A percentile compares a stretch with the other conserved stretches of the same genome.
Evolutionary conservation across 495 filamentous ascomycete species (phyloP).

Genomic region (Penicillium daleae): DNA sequence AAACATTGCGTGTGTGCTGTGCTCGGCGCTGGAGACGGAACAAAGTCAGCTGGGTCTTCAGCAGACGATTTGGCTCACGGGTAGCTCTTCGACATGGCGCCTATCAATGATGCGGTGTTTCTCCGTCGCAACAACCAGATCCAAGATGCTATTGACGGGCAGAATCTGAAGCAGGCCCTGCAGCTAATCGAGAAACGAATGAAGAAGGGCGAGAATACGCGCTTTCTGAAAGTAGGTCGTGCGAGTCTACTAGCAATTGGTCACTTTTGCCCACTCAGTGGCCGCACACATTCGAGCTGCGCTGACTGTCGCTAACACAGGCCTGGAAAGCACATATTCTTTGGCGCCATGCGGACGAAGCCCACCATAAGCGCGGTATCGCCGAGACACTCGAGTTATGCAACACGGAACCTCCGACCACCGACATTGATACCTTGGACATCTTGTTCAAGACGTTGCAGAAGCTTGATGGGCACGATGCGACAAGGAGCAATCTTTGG

Average conservation of each 20-base stretch:
- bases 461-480: conserved; percentile 38
- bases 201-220: conserved; percentile 61
- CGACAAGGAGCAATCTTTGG: conserved; percentile 51
- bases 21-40: conserved; percentile 35
- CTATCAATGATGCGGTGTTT: conserved; percentile 48
- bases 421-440: conserved; percentile 55
- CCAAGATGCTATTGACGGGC: conserved; percentile 59
- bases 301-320: conserved; percentile 29
- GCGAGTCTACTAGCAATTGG: neutral
- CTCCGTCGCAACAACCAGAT: conserved; percentile 62
- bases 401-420: conserved; percentile 51
- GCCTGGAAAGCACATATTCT: conserved; percentile 59
- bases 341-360: conserved; percentile 46
- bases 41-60: neutral
- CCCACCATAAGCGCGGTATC: conserved; percentile 46
- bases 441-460: conserved; percentile 44
- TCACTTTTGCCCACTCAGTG: no score
- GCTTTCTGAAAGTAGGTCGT: conserved; percentile 42
- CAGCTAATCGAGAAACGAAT: conserved; percentile 62
- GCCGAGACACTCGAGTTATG: conserved; percentile 53
- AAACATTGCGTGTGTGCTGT: conserved; percentile 30
- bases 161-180: conserved; percentile 61
- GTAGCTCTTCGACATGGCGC: conserved; percentile 31
- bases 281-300: neutral
- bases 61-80: neutral